A percentile compares a stretch with the other conserved stretches of the same genome.
phyloP scores from a whole-genome alignment of 306 rosid genomes.

The Rubus parviflorus region DNA sequence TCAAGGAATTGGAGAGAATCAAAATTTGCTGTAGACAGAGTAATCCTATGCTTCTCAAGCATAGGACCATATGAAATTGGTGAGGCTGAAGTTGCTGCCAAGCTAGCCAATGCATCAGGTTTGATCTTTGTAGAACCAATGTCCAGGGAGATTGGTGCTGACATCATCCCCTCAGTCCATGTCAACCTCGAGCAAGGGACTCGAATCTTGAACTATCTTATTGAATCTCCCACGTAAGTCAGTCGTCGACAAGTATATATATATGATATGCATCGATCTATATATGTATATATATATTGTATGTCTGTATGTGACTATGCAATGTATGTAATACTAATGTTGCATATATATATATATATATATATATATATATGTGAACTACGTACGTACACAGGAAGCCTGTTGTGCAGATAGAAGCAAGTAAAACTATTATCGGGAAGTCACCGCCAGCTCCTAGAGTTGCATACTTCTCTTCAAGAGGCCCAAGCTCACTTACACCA shows the following conservation, averaged over 20 bases:
- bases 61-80: slow-evolving; percentile 25
- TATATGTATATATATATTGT: not conserved
- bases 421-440: slow-evolving; percentile 24
- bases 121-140: slow-evolving; percentile 43
- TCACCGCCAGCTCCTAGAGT: slow-evolving; percentile 41
- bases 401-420: slow-evolving; percentile 18
- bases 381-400: slow-evolving; percentile 25
- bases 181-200: slow-evolving; percentile 42
- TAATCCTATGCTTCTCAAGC: slow-evolving; percentile 47
- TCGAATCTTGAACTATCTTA: slow-evolving; percentile 34
- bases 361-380: too few relatives aligned
- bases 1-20: slow-evolving; percentile 6
- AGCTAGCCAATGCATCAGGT: slow-evolving; percentile 36
- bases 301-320: not conserved
- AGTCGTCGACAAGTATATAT: not conserved
- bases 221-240: slow-evolving; percentile 31
- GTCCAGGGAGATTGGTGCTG: slow-evolving; percentile 27
- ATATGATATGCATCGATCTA: too few relatives aligned
- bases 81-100: slow-evolving; percentile 36
- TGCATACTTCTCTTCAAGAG: slow-evolving; percentile 59
- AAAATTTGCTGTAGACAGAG: slow-evolving; percentile 30
- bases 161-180: slow-evolving; percentile 39
- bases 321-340: not conserved
- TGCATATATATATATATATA: too few relatives aligned
- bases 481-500: slow-evolving; percentile 49